phyloP scores from a whole-genome alignment of 345 rosid genomes.

The Linum lewisii region DNA sequence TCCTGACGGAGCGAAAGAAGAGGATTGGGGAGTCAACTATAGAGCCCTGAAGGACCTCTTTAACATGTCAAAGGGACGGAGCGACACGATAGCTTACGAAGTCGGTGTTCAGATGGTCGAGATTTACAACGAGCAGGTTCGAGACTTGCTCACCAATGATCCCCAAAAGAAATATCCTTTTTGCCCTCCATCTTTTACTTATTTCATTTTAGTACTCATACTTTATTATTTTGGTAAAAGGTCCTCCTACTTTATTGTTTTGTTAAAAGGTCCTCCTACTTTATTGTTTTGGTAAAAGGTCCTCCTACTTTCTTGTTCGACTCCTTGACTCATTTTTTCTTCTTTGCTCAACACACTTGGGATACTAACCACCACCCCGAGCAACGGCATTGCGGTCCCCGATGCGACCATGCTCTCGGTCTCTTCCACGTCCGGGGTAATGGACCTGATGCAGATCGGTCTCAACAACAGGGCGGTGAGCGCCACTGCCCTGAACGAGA shows the following conservation, averaged over 20 bases:
- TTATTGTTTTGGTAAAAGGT: too few relatives aligned
- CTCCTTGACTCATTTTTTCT: constrained; percentile 35
- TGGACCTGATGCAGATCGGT: constrained; percentile 67
- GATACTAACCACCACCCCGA: constrained; percentile 39
- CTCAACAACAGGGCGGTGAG: constrained; percentile 63
- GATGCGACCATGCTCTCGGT: constrained; percentile 83
- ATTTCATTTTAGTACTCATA: neutral
- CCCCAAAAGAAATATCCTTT: constrained; percentile 86
- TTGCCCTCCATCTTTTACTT: neutral
- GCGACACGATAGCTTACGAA: constrained; percentile 40
- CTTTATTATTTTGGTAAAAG: too few relatives aligned
- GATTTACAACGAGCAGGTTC: constrained; percentile 89
- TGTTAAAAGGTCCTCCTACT: too few relatives aligned
- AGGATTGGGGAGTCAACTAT: constrained; percentile 84
- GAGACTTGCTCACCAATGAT: constrained; percentile 50
- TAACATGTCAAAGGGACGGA: constrained; percentile 50
- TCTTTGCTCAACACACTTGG: constrained; percentile 51
- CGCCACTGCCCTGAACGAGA: constrained; percentile 77
- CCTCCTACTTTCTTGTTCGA: constrained; percentile 10
- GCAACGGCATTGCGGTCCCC: constrained; percentile 79
- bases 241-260: too few relatives aligned
- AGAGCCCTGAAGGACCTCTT: constrained; percentile 81
- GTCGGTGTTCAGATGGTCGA: constrained; percentile 82
- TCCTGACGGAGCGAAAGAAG: constrained; percentile 50
- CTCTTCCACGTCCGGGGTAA: constrained; percentile 56